Evolutionary conservation across 2,329 filamentous ascomycete genomes (phyloP).

Genomic region (Coleophoma cylindrospora): DNA sequence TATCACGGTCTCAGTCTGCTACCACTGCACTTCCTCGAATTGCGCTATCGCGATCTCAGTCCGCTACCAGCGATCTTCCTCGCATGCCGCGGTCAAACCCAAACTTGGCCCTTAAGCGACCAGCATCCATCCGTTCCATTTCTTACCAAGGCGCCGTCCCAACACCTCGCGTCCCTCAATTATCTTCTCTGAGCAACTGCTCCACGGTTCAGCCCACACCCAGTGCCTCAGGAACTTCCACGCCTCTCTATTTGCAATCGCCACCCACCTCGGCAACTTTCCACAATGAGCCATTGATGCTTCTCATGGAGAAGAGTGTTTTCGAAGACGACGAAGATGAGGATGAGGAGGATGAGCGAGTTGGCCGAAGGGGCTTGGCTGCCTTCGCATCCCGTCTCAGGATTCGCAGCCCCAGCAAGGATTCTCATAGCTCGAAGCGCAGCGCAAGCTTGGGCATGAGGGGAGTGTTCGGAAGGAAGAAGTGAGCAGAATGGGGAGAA

Average conservation of each 20-base stretch:
- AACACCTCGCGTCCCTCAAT: not conserved
- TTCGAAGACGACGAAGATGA: not conserved
- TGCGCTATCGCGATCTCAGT: not conserved
- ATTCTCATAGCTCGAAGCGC: not conserved
- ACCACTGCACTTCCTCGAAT: not conserved
- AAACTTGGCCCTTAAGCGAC: not conserved
- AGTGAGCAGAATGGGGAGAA: not conserved
- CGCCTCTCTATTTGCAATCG: not conserved
- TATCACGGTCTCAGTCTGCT: not conserved
- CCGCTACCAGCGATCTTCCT: not conserved
- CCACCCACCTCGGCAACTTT: not conserved
- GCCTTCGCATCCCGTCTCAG: not conserved
- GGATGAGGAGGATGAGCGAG: not conserved
- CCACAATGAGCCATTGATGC: not conserved
- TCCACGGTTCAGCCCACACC: not conserved
- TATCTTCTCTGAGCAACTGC: not conserved
- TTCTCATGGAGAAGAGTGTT: slow-evolving; percentile 1
- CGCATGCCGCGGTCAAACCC: not conserved
- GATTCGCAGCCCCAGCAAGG: not conserved
- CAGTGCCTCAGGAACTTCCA: not conserved
- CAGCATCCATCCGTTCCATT: not conserved
- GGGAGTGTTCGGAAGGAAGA: not conserved
- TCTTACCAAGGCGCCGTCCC: not conserved
- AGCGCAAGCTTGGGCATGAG: not conserved
- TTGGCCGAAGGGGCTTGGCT: not conserved